Base-by-base conservation (phyloP, 331 rosid species). In the Malus hybrid region DNA sequence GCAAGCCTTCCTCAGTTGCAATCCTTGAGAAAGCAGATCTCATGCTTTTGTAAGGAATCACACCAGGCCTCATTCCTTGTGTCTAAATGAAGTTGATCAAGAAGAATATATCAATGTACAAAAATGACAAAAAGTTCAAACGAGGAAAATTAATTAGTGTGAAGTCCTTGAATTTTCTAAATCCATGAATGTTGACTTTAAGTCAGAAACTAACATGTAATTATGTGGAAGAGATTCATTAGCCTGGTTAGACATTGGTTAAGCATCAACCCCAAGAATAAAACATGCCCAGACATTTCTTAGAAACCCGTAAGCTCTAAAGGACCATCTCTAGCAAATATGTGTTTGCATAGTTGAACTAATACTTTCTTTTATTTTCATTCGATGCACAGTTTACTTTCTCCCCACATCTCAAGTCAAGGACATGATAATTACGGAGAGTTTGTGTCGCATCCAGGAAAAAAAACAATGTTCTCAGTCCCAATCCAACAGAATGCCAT, bases 41-140 rank as follows among this genome's bases (percentile, higher is more conserved):
- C 85, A 94, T 76, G 56, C 91, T 85, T 81, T 88, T 87, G 91
- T 94, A 94, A 61, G 97, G 99, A 77, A 94, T 78, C 78, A 94
- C 91, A 75, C 71, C 88, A 64, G 87, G 78, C 86, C 97, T 90
- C 99, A 94, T 88, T 85, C 95, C 97, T 86, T 94, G 97, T 14
- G 96, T 94, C 99, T 91, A 73, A 65, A 67, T 29, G 44, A 75
- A 63, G 6, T 73, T 52, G 29, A 69, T 55, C 76, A 65, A 56
- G 32, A 85, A 83, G 78, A 54, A 70, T 65, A 60, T 36, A 67
- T 76, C 18, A 76, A 72, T 31, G 32, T 68, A 28, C n/a, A 76
- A 34, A n/a, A 57, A 29, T 56, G 62, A 46, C 48, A 11, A 0
- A 24, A 20, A 33, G 50, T 34, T 66, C 67, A 59, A 73, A 57